Evolutionary conservation across 768 basidiomycete species (phyloP).

Genomic region (Naematelia aurantialba): DNA sequence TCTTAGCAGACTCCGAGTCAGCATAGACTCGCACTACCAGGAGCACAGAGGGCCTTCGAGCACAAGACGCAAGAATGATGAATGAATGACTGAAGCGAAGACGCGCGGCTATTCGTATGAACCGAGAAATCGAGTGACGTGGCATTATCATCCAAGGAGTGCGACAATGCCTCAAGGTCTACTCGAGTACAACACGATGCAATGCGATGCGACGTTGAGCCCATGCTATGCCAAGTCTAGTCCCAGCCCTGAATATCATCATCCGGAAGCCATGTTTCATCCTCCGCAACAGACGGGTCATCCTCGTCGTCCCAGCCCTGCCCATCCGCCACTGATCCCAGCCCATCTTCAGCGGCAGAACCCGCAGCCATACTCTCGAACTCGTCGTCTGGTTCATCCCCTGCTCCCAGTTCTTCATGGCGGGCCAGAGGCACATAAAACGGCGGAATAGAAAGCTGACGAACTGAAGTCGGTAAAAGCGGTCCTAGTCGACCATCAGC

Average conservation of each 20-base stretch:
- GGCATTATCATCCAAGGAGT: too few species aligned
- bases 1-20: not conserved
- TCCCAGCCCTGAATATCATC: slow-evolving; percentile 42
- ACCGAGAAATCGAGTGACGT: too few species aligned
- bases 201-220: not conserved
- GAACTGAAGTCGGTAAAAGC: slow-evolving; percentile 25
- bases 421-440: not conserved
- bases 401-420: slow-evolving; percentile 16
- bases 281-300: slow-evolving; percentile 13
- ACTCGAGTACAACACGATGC: too few species aligned
- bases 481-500: slow-evolving; percentile 17
- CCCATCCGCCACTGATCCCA: slow-evolving; percentile 7
- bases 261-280: slow-evolving; percentile 20
- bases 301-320: slow-evolving; percentile 29
- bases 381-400: slow-evolving; percentile 16
- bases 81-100: too few species aligned
- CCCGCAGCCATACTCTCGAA: slow-evolving; percentile 8
- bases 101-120: not conserved
- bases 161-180: not conserved
- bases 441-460: slow-evolving; percentile 23
- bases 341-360: slow-evolving; percentile 25
- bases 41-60: too few species aligned
- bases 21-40: not conserved
- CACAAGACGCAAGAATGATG: too few species aligned
- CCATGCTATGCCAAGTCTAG: not conserved